Conservation (phyloP, 1,284 basidiomycete genomes). For the Phenoliferia sp. region DNA sequence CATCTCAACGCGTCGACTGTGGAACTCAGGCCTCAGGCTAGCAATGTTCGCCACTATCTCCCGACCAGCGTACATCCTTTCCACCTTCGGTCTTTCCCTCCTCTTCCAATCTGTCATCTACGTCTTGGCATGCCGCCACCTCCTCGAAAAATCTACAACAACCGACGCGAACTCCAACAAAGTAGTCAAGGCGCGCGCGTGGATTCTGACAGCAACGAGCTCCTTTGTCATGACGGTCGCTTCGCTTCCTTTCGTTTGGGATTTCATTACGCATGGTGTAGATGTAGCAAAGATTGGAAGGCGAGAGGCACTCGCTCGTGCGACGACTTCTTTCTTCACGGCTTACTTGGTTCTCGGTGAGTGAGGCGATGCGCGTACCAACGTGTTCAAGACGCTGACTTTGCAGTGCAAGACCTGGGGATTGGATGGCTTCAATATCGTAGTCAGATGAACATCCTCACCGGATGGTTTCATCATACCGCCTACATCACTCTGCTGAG, state of each 20-base stretch:
- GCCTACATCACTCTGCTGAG: conserved; percentile 53
- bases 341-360: conserved; percentile 43
- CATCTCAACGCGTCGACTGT: no score
- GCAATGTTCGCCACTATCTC: no score
- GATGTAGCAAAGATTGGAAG: conserved; percentile 33
- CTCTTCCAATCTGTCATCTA: background rate
- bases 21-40: no score
- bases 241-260: conserved; percentile 51
- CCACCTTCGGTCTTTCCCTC: background rate
- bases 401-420: conserved; percentile 48
- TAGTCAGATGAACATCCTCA: conserved; percentile 50
- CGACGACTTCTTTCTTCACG: conserved; percentile 39
- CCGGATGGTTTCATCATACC: conserved; percentile 59
- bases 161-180: background rate
- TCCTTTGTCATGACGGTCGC: conserved; percentile 48
- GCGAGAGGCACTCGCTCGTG: conserved; percentile 32
- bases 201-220: conserved; percentile 53
- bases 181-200: conserved; percentile 49
- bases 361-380: conserved; percentile 36
- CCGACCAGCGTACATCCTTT: background rate
- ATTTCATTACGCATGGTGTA: conserved; percentile 43
- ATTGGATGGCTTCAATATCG: conserved; percentile 47
- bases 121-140: background rate
- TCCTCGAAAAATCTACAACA: background rate
- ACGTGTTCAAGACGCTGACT: conserved; percentile 35